phyloP scores from a whole-genome alignment of 2,329 filamentous ascomycete genomes.

The Aspergillus unguis region DNA sequence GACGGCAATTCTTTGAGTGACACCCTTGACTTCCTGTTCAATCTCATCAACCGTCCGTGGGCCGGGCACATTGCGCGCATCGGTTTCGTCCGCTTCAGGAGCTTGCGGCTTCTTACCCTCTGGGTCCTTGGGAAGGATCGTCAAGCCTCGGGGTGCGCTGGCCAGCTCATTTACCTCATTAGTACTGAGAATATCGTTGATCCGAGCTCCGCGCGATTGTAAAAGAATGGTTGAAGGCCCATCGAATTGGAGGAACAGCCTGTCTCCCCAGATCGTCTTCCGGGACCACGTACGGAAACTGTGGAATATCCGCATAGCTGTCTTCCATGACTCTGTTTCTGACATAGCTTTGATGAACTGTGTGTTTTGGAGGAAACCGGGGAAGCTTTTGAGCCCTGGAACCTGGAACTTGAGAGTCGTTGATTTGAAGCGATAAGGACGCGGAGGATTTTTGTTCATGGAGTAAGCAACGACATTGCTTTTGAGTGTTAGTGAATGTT shows the following conservation, averaged over 20 bases:
- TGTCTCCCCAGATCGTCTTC: slow-evolving; percentile 86
- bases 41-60: slow-evolving; percentile 28
- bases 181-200: slow-evolving; percentile 73
- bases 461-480: slow-evolving; percentile 90
- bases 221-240: slow-evolving; percentile 83
- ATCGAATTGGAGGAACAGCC: slow-evolving; percentile 85
- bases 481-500: slow-evolving; percentile 12
- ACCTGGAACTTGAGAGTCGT: slow-evolving; percentile 72
- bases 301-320: slow-evolving; percentile 62
- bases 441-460: slow-evolving; percentile 67
- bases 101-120: slow-evolving; percentile 13
- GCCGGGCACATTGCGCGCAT: slow-evolving; percentile 15
- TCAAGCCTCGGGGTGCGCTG: slow-evolving; percentile 69
- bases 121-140: slow-evolving; percentile 55
- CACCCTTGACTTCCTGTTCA: slow-evolving; percentile 30
- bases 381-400: slow-evolving; percentile 60
- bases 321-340: slow-evolving; percentile 69
- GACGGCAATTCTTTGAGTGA: slow-evolving; percentile 47
- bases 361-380: slow-evolving; percentile 62
- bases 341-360: slow-evolving; percentile 72
- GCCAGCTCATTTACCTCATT: slow-evolving; percentile 89
- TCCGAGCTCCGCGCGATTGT: slow-evolving; percentile 76
- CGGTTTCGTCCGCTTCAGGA: slow-evolving; percentile 9
- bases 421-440: slow-evolving; percentile 83
- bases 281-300: slow-evolving; percentile 71